Evolutionary conservation across 495 filamentous ascomycete species (phyloP).

Genomic region (Tuber magnatum): DNA sequence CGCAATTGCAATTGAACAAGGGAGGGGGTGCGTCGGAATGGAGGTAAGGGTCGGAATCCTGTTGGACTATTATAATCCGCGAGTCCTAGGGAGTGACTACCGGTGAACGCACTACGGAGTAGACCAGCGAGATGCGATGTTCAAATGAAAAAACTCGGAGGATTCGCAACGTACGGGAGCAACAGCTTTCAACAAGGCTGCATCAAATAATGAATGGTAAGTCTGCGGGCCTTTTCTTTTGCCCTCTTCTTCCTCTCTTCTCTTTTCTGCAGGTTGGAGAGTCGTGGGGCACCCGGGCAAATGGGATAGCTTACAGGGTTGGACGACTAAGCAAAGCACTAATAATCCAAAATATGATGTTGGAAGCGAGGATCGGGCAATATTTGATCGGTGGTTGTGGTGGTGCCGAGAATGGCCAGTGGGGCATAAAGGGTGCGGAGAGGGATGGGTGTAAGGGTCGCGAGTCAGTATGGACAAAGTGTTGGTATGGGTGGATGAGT

Average conservation of each 20-base stretch:
- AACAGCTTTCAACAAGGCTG: slow-evolving; percentile 6
- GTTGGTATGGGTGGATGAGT: slow-evolving; percentile 3
- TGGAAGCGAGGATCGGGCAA: slow-evolving; percentile 34
- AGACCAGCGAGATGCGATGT: background rate
- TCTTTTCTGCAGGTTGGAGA: slow-evolving; percentile 2
- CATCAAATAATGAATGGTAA: slow-evolving; percentile 22
- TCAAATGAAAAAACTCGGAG: slow-evolving; percentile 1
- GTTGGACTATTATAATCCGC: background rate
- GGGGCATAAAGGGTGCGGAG: slow-evolving; percentile 14
- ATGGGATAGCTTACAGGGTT: slow-evolving; percentile 22
- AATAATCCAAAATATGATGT: slow-evolving; percentile 17
- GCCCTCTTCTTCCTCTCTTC: background rate
- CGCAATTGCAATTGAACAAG: slow-evolving; percentile 25
- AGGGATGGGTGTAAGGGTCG: slow-evolving; percentile 13
- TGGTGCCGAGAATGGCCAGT: slow-evolving; percentile 26
- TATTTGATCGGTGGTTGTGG: slow-evolving; percentile 19
- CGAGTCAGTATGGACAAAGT: background rate
- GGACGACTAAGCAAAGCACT: background rate
- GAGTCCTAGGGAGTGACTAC: background rate
- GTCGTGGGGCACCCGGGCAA: slow-evolving; percentile 18
- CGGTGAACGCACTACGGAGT: background rate
- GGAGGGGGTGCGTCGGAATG: background rate
- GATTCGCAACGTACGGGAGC: background rate
- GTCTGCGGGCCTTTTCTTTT: slow-evolving; percentile 12
- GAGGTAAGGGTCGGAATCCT: slow-evolving; percentile 3